Evolutionary conservation across 140 eudicot species (phyloP).

Genomic region (Cichorium intybus): DNA sequence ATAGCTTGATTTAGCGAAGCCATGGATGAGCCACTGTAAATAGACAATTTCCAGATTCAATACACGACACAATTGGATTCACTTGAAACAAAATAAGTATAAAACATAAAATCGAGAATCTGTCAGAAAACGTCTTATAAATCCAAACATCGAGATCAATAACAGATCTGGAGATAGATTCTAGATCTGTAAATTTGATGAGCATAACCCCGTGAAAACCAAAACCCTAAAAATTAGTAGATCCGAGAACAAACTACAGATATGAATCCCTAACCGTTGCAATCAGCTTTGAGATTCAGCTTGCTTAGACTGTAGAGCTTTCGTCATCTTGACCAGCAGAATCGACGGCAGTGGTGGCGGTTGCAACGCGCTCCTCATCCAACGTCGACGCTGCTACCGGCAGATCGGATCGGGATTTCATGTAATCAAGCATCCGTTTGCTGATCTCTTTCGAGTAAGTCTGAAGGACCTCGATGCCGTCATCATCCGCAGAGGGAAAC

Average conservation of each 20-base stretch:
- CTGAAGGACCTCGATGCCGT: constrained; percentile 75
- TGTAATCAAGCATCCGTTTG: constrained; percentile 59
- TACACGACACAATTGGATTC: not conserved
- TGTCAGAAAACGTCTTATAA: not conserved
- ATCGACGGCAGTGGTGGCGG: not conserved
- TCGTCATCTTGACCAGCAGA: constrained; percentile 19
- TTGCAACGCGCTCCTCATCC: constrained; percentile 8
- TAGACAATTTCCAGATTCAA: not conserved
- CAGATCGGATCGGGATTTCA: constrained; percentile 63
- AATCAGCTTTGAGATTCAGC: not conserved
- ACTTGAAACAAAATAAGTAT: not conserved
- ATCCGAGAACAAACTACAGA: constrained; percentile 1
- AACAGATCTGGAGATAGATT: not conserved
- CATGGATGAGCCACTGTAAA: not conserved
- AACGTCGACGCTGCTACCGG: not conserved
- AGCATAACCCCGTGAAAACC: not conserved
- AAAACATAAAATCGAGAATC: not conserved
- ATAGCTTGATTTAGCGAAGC: not conserved
- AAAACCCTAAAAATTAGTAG: constrained; percentile 12
- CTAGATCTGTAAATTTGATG: not conserved
- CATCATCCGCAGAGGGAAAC: constrained; percentile 41
- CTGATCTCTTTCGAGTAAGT: constrained; percentile 79
- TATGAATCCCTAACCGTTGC: constrained; percentile 14
- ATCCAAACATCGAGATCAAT: not conserved
- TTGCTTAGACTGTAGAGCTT: constrained; percentile 10